Conservation (phyloP, 371 early-diverging fungal species). For the Smittium culicis region DNA sequence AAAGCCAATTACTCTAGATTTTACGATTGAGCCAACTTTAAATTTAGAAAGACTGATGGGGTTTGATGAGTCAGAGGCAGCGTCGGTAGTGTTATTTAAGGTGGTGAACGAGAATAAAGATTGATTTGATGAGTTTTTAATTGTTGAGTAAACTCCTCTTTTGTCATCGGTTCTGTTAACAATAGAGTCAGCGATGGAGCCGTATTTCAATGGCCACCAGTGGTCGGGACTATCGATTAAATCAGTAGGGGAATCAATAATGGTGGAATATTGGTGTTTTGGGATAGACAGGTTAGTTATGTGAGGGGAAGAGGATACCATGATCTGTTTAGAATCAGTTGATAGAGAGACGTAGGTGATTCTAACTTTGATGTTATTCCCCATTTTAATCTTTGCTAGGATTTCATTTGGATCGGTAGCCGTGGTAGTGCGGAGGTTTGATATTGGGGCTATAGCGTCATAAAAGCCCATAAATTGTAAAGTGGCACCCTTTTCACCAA, state of each 20-base stretch:
- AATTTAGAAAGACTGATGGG: constrained; percentile 39
- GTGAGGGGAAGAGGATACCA: constrained; percentile 12
- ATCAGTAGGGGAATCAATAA: not conserved
- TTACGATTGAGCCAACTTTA: constrained; percentile 48
- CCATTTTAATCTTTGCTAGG: constrained; percentile 17
- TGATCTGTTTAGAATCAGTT: constrained; percentile 22
- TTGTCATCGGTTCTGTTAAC: constrained; percentile 12
- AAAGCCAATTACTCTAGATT: constrained; percentile 61
- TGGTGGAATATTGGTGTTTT: not conserved
- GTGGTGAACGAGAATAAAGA: constrained; percentile 20
- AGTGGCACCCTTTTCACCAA: constrained; percentile 28
- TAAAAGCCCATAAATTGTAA: constrained; percentile 33
- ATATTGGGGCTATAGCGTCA: constrained; percentile 24
- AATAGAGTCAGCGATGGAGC: constrained; percentile 18
- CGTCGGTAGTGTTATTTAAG: constrained; percentile 59
- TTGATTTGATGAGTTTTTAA: not conserved
- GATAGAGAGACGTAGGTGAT: constrained; percentile 31
- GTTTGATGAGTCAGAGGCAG: constrained; percentile 29
- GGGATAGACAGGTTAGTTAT: not conserved
- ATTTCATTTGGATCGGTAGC: constrained; percentile 16
- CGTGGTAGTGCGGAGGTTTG: constrained; percentile 12
- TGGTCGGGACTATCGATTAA: constrained; percentile 2
- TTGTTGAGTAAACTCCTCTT: constrained; percentile 7
- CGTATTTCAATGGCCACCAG: constrained; percentile 30
- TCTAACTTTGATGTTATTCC: constrained; percentile 20